Conservation (phyloP, 2,329 filamentous ascomycete genomes). For the Elsinoe batatas region DNA sequence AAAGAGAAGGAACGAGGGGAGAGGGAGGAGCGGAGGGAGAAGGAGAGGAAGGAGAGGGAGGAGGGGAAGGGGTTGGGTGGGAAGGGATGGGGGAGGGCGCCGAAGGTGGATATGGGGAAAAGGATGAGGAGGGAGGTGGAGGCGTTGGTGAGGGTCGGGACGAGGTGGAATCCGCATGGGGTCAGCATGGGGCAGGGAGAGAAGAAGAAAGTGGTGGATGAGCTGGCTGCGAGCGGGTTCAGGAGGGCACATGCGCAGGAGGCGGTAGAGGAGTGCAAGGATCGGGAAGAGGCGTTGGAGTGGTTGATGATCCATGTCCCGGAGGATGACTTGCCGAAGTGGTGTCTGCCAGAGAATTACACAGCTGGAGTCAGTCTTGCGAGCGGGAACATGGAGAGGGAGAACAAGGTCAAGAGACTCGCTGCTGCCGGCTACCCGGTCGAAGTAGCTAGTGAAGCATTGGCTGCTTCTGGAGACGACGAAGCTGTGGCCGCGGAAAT, state of each 20-base stretch:
- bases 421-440: constrained; percentile 73
- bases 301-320: constrained; percentile 96
- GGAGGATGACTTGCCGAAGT: constrained; percentile 87
- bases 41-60: constrained; percentile 54
- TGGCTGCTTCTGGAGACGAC: constrained; percentile 60
- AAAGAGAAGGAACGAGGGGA: constrained; percentile 74
- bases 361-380: constrained; percentile 81
- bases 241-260: constrained; percentile 83
- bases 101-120: constrained; percentile 87
- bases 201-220: constrained; percentile 54
- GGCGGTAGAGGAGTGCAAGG: constrained; percentile 77
- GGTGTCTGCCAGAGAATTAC: constrained; percentile 87
- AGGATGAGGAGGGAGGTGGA: constrained; percentile 72
- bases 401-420: constrained; percentile 73
- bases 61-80: constrained; percentile 29
- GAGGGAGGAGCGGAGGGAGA: constrained; percentile 44
- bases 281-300: constrained; percentile 83
- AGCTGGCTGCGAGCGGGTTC: constrained; percentile 72
- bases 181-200: constrained; percentile 53
- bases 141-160: constrained; percentile 62
- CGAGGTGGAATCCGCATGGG: constrained; percentile 77
- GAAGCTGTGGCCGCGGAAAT: constrained; percentile 68
- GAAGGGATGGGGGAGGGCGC: constrained; percentile 71
- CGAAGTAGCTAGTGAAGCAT: constrained; percentile 70
- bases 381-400: constrained; percentile 67